These are phyloP conservation scores for Carex arenaria DNA, from an alignment of 202 grass and related monocot species.

Conservation along the genomic window DNA sequence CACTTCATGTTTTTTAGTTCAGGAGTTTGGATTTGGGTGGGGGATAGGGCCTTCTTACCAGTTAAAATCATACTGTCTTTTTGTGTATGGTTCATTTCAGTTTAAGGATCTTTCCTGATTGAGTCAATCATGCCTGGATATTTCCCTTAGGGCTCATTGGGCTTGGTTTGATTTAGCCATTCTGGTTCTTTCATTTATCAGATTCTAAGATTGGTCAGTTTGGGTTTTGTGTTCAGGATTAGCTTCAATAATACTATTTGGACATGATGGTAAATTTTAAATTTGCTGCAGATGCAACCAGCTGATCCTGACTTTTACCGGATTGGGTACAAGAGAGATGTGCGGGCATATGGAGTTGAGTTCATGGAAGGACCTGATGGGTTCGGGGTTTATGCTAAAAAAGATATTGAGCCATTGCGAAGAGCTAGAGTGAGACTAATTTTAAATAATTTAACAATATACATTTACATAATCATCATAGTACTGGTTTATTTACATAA, in stretches of 20 bases:
- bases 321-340: constrained; percentile 74
- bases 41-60: not conserved
- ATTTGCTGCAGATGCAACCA: constrained; percentile 51
- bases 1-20: not conserved
- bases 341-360: constrained; percentile 77
- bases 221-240: not conserved
- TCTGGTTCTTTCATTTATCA: not conserved
- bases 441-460: not conserved
- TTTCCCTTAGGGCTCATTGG: not conserved
- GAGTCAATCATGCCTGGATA: not conserved
- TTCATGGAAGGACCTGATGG: constrained; percentile 89
- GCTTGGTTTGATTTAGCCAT: not conserved
- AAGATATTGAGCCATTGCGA: constrained; percentile 65
- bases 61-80: not conserved
- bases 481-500: not conserved
- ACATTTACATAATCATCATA: not conserved
- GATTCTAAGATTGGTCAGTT: not conserved
- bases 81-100: not conserved
- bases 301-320: constrained; percentile 89
- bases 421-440: constrained; percentile 61
- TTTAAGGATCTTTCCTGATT: not conserved
- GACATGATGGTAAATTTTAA: not conserved
- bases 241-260: not conserved
- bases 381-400: constrained; percentile 78
- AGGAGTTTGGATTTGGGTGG: not conserved